Conservation (phyloP, 1,139 yeast genomes). For the Yamadazyma triangularis region DNA sequence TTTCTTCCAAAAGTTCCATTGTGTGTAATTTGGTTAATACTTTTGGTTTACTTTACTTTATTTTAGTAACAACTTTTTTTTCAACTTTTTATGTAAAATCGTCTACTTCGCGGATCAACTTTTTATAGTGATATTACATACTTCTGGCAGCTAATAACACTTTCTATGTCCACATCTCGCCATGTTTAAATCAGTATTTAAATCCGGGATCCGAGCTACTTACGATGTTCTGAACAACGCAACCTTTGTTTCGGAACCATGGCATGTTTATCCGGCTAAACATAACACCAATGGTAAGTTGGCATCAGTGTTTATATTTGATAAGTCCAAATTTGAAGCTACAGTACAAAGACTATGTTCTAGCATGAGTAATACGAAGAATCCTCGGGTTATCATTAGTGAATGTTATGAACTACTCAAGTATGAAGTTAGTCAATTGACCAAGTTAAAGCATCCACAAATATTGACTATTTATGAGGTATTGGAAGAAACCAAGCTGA, state of each 20-base stretch:
- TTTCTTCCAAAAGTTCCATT: conserved; percentile 56
- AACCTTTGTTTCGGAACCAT: conserved; percentile 72
- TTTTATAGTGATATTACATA: too few relatives aligned
- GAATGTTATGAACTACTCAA: conserved; percentile 40
- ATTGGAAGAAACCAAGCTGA: conserved; percentile 76
- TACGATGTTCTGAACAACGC: conserved; percentile 75
- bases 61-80: too few relatives aligned
- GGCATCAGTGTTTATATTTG: conserved; percentile 85
- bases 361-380: conserved; percentile 32
- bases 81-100: too few relatives aligned
- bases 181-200: conserved; percentile 40
- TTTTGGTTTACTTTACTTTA: not conserved
- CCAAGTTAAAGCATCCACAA: conserved; percentile 86
- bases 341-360: conserved; percentile 51
- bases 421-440: conserved; percentile 59
- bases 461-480: conserved; percentile 80
- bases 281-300: conserved; percentile 51
- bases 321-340: conserved; percentile 70
- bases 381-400: conserved; percentile 32
- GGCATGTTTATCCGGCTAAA: conserved; percentile 84
- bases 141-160: too few relatives aligned
- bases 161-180: too few relatives aligned
- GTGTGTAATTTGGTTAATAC: not conserved
- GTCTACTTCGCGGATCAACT: not conserved
- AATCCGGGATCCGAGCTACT: conserved; percentile 66